Evolutionary conservation across 352 stramenopile species (phyloP), one percentile per base, ranked within the genome.

Genomic region (Pythium phragmiticola): DNA sequence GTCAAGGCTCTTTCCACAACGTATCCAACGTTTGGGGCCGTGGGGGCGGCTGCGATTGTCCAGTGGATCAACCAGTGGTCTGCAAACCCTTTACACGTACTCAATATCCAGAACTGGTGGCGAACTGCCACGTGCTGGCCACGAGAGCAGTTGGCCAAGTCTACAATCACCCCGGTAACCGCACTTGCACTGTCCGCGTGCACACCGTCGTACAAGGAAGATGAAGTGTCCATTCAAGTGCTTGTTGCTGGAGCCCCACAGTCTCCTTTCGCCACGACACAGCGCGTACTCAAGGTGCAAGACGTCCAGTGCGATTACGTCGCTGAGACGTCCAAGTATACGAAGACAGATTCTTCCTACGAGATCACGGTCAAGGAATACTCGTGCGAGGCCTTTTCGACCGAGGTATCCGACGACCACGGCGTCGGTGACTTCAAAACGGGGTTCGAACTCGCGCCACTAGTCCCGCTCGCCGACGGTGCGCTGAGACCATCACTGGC

Each of bases 31-130:
- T 63, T 71, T 9, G 60, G 57, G 0, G 21, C n/a, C 7, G 11
- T 51, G 2, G 72, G 49, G 7, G 73, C 64, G 0, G 46, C 56
- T 28, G 75, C 60, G 3, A 77, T 88, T 8, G 57, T 48, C 0
- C 17, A 28, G 3, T 90, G 81, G 81, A 64, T 90, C 4, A 39
- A 45, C 7, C 43, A 17, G 2, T 88, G 72, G 78, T 58, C 59
- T 3, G 54, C 46, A 0, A 82, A 77, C 12, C 49, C 69, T 0
- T 57, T 90, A 12, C 82, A 90, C 43, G 50, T 56, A 3, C 53
- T 88, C 5, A 54, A 57, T 13, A 68, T 87, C n/a, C 57, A 73
- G 12, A 68, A 79, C 43, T 90, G 81, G 81, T 90, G 81, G 81
- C 62, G 66, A 17, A 53, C 43, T 4, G 86, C 73, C 30, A 75